Evolutionary conservation across 345 rosid genomes (phyloP).

Genomic region (Acer saccharum): DNA sequence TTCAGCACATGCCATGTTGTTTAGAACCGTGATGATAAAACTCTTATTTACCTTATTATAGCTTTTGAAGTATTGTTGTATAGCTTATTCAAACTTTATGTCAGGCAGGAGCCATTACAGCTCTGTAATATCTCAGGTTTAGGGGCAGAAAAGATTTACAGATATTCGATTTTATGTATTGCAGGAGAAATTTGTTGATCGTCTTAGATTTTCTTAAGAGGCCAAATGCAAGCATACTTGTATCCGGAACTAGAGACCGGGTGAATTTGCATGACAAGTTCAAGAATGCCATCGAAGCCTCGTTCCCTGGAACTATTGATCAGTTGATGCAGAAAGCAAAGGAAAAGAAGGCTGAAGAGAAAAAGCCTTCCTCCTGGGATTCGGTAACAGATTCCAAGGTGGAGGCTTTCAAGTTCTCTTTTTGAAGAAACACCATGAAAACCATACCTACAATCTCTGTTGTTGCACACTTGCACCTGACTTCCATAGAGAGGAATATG

Average conservation of each 20-base stretch:
- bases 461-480: neutral
- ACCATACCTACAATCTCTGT: neutral
- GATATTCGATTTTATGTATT: neutral
- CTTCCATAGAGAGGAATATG: neutral
- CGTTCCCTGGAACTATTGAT: conserved; percentile 62
- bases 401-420: conserved; percentile 80
- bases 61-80: neutral
- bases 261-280: conserved; percentile 79
- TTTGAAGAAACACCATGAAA: conserved; percentile 29
- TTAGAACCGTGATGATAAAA: neutral
- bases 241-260: conserved; percentile 86
- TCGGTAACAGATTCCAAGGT: conserved; percentile 65
- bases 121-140: neutral
- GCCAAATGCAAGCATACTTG: conserved; percentile 81
- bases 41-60: neutral
- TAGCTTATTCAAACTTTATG: neutral
- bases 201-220: conserved; percentile 84
- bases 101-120: neutral
- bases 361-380: conserved; percentile 82
- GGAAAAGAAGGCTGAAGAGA: conserved; percentile 48
- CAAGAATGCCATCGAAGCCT: conserved; percentile 61
- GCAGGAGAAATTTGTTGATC: conserved; percentile 85
- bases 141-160: neutral
- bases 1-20: neutral
- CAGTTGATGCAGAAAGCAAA: conserved; percentile 57